These are phyloP conservation scores for Senna siamea DNA, from an alignment of 306 rosid species.

Conservation along the genomic window DNA sequence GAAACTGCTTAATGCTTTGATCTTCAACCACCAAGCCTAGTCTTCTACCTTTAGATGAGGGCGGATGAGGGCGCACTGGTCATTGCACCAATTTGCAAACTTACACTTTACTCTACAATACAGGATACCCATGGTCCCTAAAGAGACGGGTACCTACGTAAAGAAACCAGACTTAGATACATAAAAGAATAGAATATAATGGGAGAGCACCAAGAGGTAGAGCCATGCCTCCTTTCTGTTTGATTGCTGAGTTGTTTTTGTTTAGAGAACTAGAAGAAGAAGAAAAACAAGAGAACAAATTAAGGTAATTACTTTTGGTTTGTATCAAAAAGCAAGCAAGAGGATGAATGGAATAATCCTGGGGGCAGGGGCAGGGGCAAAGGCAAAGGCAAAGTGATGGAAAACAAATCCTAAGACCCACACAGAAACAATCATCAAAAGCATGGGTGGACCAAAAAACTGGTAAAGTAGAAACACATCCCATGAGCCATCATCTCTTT, in stretches of 20 bases:
- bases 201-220: slow-evolving; percentile 20
- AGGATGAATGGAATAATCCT: slow-evolving; percentile 21
- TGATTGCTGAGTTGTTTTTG: slow-evolving; percentile 51
- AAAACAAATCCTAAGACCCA: slow-evolving; percentile 48
- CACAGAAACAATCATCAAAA: slow-evolving; percentile 52
- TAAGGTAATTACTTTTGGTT: background rate
- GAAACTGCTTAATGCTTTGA: background rate
- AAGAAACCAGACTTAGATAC: slow-evolving; percentile 30
- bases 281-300: slow-evolving; percentile 1
- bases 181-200: background rate
- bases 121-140: slow-evolving; percentile 29
- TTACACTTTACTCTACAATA: background rate
- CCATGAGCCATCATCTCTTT: slow-evolving; percentile 49
- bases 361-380: slow-evolving; percentile 38
- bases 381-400: slow-evolving; percentile 35
- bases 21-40: background rate
- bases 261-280: slow-evolving; percentile 21
- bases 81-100: slow-evolving; percentile 27
- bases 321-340: background rate
- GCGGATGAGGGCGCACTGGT: slow-evolving; percentile 28
- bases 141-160: slow-evolving; percentile 37
- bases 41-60: background rate
- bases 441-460: slow-evolving; percentile 38
- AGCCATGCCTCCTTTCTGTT: slow-evolving; percentile 48
- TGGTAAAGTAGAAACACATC: slow-evolving; percentile 52